Evolutionary conservation across 495 filamentous ascomycete genomes (phyloP).

Genomic region (Evernia prunastri): DNA sequence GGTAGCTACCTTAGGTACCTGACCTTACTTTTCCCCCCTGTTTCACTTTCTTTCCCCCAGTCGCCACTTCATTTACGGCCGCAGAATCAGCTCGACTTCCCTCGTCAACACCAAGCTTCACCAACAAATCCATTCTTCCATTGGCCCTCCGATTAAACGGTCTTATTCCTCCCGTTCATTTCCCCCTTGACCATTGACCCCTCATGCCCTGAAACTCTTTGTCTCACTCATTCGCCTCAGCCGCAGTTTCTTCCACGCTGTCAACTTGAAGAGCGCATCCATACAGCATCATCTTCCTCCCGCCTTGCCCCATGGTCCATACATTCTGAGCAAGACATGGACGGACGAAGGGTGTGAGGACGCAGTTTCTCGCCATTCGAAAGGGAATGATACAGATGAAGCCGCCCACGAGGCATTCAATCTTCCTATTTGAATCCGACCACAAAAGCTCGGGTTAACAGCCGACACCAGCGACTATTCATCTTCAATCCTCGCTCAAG

Average conservation of each 20-base stretch:
- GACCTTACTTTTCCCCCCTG: too few relatives aligned
- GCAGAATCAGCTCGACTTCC: not conserved
- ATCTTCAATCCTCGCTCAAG: constrained; percentile 5
- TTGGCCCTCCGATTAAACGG: not conserved
- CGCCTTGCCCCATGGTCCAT: not conserved
- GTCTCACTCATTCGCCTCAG: not conserved
- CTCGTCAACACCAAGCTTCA: not conserved
- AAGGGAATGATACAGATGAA: not conserved
- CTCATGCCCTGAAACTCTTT: not conserved
- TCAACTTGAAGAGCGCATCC: not conserved
- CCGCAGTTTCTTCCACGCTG: not conserved
- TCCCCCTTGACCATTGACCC: not conserved
- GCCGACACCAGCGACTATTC: not conserved
- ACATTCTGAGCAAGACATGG: not conserved
- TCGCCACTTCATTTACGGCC: not conserved
- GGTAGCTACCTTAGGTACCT: too few relatives aligned
- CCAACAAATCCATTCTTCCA: too few relatives aligned
- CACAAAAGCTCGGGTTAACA: not conserved
- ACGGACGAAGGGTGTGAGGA: not conserved
- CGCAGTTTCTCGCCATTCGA: not conserved
- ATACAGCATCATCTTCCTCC: not conserved
- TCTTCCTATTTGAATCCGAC: not conserved
- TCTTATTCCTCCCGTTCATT: not conserved
- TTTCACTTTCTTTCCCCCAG: not conserved
- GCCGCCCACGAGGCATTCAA: not conserved